Percentiles rank a stretch among this genome's conserved stretches.
phyloP scores from a whole-genome alignment of 192 early-diverging fungal species.

The Cladochytrium replicatum region DNA sequence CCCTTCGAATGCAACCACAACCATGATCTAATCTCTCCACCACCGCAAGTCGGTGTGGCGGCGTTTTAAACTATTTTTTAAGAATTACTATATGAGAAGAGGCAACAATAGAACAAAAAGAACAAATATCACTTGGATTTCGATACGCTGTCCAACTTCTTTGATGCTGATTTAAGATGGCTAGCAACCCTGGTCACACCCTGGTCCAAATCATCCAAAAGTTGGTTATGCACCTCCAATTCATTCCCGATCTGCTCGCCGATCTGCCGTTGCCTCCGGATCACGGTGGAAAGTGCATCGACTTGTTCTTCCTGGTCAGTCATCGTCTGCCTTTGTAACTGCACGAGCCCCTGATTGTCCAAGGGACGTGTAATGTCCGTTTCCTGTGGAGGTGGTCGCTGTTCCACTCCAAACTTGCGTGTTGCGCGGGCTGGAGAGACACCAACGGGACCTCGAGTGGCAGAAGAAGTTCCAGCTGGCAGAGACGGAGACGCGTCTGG shows the following conservation, averaged over 20 bases:
- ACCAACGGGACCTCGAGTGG: too few species aligned
- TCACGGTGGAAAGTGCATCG: conserved; percentile 59
- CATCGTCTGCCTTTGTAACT: conserved; percentile 71
- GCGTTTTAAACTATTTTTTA: too few species aligned
- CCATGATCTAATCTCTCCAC: too few species aligned
- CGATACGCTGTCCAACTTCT: conserved; percentile 61
- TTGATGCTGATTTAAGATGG: conserved; percentile 65
- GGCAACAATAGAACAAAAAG: too few species aligned
- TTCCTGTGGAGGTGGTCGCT: conserved; percentile 40
- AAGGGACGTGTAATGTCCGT: conserved; percentile 69
- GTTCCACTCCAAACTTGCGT: too few species aligned
- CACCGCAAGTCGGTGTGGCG: too few species aligned
- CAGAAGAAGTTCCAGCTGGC: too few species aligned
- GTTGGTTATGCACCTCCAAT: conserved; percentile 81
- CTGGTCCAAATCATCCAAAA: conserved; percentile 75
- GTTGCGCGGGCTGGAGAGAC: too few species aligned
- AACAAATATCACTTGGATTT: too few species aligned
- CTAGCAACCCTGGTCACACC: conserved; percentile 64
- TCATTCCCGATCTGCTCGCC: conserved; percentile 80
- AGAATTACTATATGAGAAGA: too few species aligned
- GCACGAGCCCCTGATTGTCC: conserved; percentile 64
- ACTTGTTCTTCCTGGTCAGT: conserved; percentile 71
- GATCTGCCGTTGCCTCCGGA: conserved; percentile 78
- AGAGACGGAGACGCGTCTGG: too few species aligned
- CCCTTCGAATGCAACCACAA: too few species aligned